Conservation (phyloP, 352 stramenopile genomes). For the Phytopythium ostracodes region DNA sequence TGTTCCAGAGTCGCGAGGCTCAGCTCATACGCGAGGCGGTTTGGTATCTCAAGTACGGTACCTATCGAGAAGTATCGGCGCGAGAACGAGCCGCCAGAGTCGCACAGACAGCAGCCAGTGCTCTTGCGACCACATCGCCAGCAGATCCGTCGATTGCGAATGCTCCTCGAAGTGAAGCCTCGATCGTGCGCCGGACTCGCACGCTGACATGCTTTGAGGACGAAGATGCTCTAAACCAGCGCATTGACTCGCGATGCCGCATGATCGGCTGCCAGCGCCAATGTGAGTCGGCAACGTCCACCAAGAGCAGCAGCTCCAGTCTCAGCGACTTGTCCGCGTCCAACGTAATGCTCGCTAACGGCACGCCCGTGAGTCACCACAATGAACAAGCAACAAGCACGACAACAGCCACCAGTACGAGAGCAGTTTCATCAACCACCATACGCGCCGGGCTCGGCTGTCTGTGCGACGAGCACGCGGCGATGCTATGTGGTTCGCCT, state of each 20-base stretch:
- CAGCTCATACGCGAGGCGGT: constrained; percentile 65
- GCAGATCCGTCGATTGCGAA: background rate
- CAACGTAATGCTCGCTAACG: constrained; percentile 20
- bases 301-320: constrained; percentile 8
- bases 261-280: constrained; percentile 43
- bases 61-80: constrained; percentile 34
- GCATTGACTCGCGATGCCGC: constrained; percentile 39
- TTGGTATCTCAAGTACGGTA: constrained; percentile 50
- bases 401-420: constrained; percentile 6
- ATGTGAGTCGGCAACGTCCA: constrained; percentile 4
- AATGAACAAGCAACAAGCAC: background rate
- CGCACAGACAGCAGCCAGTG: background rate
- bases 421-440: constrained; percentile 3
- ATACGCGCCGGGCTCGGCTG: constrained; percentile 7
- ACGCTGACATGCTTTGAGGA: constrained; percentile 37
- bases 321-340: constrained; percentile 13
- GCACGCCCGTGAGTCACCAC: background rate
- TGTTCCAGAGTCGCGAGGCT: constrained; percentile 49
- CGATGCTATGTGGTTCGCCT: constrained; percentile 21
- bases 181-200: constrained; percentile 12
- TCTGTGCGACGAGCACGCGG: constrained; percentile 31
- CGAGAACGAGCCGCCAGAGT: constrained; percentile 7
- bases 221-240: constrained; percentile 29
- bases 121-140: background rate
- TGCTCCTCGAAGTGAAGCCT: background rate